Evolutionary conservation across 2,329 filamentous ascomycete genomes (phyloP).

Genomic region (Seiridium unicorne): DNA sequence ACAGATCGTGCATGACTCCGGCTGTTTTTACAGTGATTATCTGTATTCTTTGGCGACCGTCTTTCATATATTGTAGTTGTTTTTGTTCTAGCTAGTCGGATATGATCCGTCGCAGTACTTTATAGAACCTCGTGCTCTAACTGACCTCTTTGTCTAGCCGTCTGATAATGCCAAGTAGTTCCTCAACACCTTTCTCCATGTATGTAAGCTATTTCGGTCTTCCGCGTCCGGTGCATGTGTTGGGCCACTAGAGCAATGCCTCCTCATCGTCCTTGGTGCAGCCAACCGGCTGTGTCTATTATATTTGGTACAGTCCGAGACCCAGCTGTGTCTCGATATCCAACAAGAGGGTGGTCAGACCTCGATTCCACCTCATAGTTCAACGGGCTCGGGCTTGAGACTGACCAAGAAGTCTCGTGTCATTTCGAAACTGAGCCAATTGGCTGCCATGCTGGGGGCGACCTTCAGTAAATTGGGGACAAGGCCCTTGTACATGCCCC

Average conservation of each 20-base stretch:
- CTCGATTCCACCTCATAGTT: neutral
- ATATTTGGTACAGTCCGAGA: conserved; percentile 2
- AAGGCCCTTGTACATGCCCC: conserved; percentile 93
- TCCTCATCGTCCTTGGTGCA: neutral
- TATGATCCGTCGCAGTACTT: too few species aligned
- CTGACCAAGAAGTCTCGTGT: conserved; percentile 81
- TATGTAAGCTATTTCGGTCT: too few species aligned
- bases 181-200: too few species aligned
- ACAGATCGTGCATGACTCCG: too few species aligned
- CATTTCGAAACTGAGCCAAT: conserved; percentile 96
- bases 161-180: too few species aligned
- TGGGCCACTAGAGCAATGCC: neutral
- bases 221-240: too few species aligned
- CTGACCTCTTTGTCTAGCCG: too few species aligned
- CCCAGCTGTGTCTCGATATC: neutral
- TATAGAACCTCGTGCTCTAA: too few species aligned
- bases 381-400: conserved; percentile 44
- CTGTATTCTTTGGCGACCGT: too few species aligned
- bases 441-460: conserved; percentile 96
- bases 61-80: too few species aligned
- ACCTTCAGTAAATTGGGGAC: conserved; percentile 95
- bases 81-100: too few species aligned
- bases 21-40: too few species aligned
- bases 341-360: neutral
- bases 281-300: conserved; percentile 4